Conservation (phyloP, 257 asterid species). For the Solanum arcanum region DNA sequence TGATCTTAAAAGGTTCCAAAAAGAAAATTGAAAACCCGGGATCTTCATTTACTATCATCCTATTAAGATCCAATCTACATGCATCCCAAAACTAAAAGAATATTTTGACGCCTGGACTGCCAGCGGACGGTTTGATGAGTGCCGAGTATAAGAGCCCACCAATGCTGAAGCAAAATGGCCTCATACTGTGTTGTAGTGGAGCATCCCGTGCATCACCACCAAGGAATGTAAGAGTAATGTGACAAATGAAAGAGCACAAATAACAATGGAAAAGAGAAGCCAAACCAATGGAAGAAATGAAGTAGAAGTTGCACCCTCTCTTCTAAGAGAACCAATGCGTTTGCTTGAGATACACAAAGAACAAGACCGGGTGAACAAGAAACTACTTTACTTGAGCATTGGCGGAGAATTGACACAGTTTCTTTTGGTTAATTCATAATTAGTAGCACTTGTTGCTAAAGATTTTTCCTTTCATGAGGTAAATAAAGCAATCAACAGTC, state of each 20-base stretch:
- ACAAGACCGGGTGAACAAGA: neutral
- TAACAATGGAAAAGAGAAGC: neutral
- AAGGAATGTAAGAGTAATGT: neutral
- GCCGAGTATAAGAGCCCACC: neutral
- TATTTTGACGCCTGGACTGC: neutral
- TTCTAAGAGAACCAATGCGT: neutral
- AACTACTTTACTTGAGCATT: neutral
- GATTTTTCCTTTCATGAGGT: neutral
- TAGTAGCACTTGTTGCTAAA: neutral
- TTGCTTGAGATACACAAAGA: neutral
- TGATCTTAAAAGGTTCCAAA: neutral
- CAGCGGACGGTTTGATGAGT: neutral
- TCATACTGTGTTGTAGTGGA: neutral
- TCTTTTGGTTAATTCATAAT: neutral
- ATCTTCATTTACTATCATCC: neutral
- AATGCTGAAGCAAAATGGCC: neutral
- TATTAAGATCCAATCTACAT: neutral
- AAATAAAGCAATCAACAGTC: neutral
- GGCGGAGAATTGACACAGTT: neutral
- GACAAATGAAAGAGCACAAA: neutral
- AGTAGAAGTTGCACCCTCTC: neutral
- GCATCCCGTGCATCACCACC: neutral
- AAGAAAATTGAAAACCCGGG: neutral
- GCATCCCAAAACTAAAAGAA: neutral
- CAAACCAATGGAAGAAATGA: neutral